Evolutionary conservation across 345 rosid species (phyloP).

Genomic region (Streptanthus diversifolius): DNA sequence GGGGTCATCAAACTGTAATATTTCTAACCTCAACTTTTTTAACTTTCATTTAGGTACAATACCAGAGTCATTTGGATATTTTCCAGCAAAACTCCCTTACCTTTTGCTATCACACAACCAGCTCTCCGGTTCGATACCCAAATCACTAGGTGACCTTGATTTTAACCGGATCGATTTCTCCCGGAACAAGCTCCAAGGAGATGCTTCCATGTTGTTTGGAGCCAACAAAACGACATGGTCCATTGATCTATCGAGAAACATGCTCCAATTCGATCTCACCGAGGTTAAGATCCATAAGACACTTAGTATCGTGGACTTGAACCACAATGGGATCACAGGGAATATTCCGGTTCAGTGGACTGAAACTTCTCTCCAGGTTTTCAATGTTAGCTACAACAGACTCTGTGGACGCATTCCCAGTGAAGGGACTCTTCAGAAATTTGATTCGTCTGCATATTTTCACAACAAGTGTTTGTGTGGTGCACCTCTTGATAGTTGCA

Average conservation of each 20-base stretch:
- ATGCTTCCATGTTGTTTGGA: slow-evolving; percentile 54
- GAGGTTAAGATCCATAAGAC: slow-evolving; percentile 40
- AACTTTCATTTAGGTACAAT: slow-evolving; percentile 37
- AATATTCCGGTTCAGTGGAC: slow-evolving; percentile 51
- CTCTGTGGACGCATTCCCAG: slow-evolving; percentile 64
- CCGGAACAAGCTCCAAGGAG: slow-evolving; percentile 60
- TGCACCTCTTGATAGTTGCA: slow-evolving; percentile 54
- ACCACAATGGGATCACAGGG: slow-evolving; percentile 65
- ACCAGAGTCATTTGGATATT: slow-evolving; percentile 57
- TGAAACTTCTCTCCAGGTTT: slow-evolving; percentile 31
- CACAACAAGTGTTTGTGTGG: slow-evolving; percentile 85
- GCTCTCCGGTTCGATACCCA: slow-evolving; percentile 57
- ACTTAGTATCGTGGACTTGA: slow-evolving; percentile 51
- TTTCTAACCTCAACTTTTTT: neutral
- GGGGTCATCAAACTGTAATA: neutral
- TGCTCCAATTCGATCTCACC: slow-evolving; percentile 54
- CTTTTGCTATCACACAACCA: slow-evolving; percentile 65
- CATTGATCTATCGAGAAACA: slow-evolving; percentile 58
- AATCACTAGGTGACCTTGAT: slow-evolving; percentile 48
- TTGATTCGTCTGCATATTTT: slow-evolving; percentile 46
- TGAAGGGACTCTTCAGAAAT: slow-evolving; percentile 58
- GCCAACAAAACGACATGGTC: slow-evolving; percentile 24
- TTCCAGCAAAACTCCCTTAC: slow-evolving; percentile 31
- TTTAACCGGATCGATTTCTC: slow-evolving; percentile 51
- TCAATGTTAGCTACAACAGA: slow-evolving; percentile 73